Evolutionary conservation across 495 filamentous ascomycete genomes (phyloP).

Genomic region (Tuber melanosporum): DNA sequence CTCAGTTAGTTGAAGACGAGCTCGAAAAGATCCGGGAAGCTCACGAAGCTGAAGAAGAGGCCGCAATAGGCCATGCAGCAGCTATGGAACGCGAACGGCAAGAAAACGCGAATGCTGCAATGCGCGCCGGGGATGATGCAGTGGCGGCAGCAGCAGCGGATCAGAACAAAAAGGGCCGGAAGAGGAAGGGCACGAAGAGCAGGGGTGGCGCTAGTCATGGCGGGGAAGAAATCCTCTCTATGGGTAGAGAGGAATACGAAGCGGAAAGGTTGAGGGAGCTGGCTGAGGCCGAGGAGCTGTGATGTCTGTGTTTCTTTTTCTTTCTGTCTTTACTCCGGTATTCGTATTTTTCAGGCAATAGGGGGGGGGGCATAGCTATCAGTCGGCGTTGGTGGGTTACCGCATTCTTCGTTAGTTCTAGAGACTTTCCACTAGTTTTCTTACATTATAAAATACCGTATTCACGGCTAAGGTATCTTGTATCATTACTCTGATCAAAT

Average conservation of each 20-base stretch:
- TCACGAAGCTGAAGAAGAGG: constrained; percentile 54
- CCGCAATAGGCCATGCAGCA: constrained; percentile 42
- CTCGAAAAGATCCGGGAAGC: constrained; percentile 59
- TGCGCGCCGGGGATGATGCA: constrained; percentile 28
- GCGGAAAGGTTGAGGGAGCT: constrained; percentile 34
- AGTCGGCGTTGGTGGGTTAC: neutral
- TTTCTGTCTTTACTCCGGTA: neutral
- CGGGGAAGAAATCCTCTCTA: constrained; percentile 44
- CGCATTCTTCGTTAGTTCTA: neutral
- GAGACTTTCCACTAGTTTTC: neutral
- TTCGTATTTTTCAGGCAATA: neutral
- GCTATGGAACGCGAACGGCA: constrained; percentile 42
- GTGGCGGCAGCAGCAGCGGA: constrained; percentile 45
- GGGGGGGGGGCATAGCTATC: neutral
- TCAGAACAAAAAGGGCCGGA: constrained; percentile 50
- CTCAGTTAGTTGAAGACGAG: constrained; percentile 64
- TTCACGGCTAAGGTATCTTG: neutral
- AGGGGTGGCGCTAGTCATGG: constrained; percentile 43
- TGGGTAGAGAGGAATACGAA: constrained; percentile 43
- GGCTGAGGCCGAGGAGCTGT: constrained; percentile 28
- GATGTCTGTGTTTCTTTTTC: neutral
- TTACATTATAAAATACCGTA: neutral
- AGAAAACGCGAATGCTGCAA: constrained; percentile 37
- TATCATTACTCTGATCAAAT: neutral
- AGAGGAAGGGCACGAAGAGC: constrained; percentile 47